A percentile compares a stretch with the other conserved stretches of the same genome.
These are phyloP conservation scores for Microascus cirrosus DNA, from an alignment of 2,329 filamentous ascomycete species.

Conservation along the genomic window DNA sequence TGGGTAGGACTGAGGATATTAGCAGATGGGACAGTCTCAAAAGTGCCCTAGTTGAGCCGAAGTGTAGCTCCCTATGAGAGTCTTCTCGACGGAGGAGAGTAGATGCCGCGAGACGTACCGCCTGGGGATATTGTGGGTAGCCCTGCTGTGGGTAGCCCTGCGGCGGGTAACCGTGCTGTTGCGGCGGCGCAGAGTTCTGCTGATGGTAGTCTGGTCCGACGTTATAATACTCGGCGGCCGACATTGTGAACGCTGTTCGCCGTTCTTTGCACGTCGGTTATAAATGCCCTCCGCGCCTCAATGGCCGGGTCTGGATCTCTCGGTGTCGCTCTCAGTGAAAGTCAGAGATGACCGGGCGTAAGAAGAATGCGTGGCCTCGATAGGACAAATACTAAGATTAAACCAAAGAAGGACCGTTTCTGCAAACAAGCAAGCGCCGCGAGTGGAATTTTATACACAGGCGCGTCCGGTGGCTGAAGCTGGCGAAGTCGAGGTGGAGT, in stretches of 20 bases:
- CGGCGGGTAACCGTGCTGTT: background rate
- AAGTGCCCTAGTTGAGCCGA: background rate
- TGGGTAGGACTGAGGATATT: conserved; percentile 7
- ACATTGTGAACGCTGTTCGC: background rate
- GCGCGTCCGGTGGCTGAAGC: background rate
- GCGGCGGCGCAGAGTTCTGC: background rate
- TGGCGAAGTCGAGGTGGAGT: background rate
- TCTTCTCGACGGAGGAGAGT: background rate
- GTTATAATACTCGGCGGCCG: conserved; percentile 5
- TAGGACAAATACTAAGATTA: too few relatives aligned
- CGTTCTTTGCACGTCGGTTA: background rate
- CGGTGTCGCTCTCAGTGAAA: background rate
- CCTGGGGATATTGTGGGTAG: conserved; percentile 27
- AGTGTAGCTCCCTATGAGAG: background rate
- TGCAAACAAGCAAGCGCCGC: too few relatives aligned
- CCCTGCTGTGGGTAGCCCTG: background rate
- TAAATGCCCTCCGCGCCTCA: background rate
- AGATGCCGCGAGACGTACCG: conserved; percentile 20
- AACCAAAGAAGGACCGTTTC: too few relatives aligned
- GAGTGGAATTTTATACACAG: background rate
- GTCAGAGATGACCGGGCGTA: background rate
- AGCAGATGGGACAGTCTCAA: conserved; percentile 11
- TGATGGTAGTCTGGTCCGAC: conserved; percentile 2
- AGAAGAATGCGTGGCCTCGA: too few relatives aligned
- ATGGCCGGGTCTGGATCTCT: background rate